Percentiles rank a stretch among this genome's conserved stretches.
Evolutionary conservation across 23 red algal species (phyloP).

Genomic region (Cyanidiococcus yangmingshanensis): DNA sequence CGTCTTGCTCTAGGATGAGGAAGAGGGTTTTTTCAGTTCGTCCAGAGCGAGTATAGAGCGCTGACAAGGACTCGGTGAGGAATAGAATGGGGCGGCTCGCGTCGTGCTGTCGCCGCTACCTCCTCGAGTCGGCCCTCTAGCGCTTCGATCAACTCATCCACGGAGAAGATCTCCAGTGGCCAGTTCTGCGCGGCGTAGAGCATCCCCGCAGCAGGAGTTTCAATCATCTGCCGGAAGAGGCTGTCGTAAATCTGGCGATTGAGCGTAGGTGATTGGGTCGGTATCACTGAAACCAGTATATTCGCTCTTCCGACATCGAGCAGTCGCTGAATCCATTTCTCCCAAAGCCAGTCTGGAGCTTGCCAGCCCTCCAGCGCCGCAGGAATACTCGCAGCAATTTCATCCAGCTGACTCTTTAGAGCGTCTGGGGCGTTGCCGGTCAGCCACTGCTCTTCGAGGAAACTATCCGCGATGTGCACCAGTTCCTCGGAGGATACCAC

Average conservation of each 20-base stretch:
- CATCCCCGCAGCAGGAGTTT: not conserved
- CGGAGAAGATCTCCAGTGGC: constrained; percentile 17
- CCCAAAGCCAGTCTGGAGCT: constrained; percentile 2
- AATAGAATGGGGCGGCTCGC: not conserved
- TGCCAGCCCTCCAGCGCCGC: not conserved
- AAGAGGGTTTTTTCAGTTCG: not conserved
- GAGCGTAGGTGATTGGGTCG: not conserved
- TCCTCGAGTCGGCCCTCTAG: not conserved
- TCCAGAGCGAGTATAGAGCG: constrained; percentile 9
- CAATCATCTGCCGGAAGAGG: not conserved
- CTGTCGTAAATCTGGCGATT: not conserved
- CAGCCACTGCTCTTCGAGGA: not conserved
- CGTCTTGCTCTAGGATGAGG: constrained; percentile 7
- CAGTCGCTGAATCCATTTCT: constrained; percentile 14
- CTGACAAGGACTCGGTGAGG: not conserved
- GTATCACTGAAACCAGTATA: not conserved
- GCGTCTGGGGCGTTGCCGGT: not conserved
- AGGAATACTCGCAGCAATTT: not conserved
- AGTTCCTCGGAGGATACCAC: not conserved
- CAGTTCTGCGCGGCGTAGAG: constrained; percentile 1
- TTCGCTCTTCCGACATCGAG: not conserved
- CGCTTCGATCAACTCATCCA: not conserved
- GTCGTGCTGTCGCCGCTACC: not conserved
- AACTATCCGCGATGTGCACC: not conserved
- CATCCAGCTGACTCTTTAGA: not conserved